Evolutionary conservation across 257 asterid species (phyloP), one percentile per base, ranked within the genome.

Genomic region (Solanum pennellii): DNA sequence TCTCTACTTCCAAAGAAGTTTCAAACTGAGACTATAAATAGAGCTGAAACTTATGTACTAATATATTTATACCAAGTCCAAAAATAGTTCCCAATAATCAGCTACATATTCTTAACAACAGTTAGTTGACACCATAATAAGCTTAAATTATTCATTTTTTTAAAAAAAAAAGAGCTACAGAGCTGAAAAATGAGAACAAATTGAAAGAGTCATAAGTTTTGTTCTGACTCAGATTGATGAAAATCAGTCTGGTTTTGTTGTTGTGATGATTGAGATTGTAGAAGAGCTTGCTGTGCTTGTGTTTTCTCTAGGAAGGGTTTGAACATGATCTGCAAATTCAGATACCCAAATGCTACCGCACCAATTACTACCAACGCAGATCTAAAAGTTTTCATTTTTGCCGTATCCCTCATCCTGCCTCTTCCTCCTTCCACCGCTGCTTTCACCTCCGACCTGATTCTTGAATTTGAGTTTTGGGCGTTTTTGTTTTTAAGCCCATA

Each of bases 301-400:
- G 98, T 95, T 92, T 85, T 93, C 89, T 94, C 95, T 9, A 96
- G 95, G 88, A 89, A 94, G 69, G 99, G 98, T 66, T 93, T 94
- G 93, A 96, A 95, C 10, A 98, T 98, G 89, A 96, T 89, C 65
- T 94, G 95, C 52, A 96, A 90, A 86, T 94, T 93, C 83, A 96
- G 90, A 92, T 94, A 96, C 1, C 99, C 99, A 88, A 96, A 96
- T 35, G 98, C 98, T 23, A 92, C 35, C 25, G 98, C 93, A 66
- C 98, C 99, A 69, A 92, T 37, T 60, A 96, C 96, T 39, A 96
- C 95, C 88, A 96, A 87, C 37, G 88, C 93, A 16, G 99, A 96
- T 90, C 99, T 90, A 94, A 94, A 72, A 9, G 95, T 96, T 87
- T 95, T 94, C 91, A 93, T 89, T 69, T 89, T 95, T 89, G 93